A percentile compares a stretch with the other conserved stretches of the same genome.
These are phyloP conservation scores for Rehmannia glutinosa DNA, from an alignment of 257 asterid genomes.

Conservation along the genomic window DNA sequence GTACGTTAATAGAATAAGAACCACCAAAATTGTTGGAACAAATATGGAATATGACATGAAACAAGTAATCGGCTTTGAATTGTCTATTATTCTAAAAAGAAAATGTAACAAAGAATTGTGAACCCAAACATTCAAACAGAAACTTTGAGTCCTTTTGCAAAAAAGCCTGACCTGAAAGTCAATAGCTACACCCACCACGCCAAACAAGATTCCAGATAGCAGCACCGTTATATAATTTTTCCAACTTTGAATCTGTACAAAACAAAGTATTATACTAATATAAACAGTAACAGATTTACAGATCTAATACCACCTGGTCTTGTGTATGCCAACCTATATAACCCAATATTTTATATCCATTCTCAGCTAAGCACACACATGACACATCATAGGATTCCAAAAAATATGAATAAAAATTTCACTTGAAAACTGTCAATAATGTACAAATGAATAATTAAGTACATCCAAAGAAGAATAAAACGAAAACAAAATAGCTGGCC, in stretches of 20 bases:
- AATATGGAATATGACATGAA: no score
- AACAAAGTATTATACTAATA: neutral
- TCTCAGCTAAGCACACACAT: conserved; percentile 4
- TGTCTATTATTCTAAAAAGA: no score
- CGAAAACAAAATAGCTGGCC: conserved; percentile 24
- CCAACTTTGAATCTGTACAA: neutral
- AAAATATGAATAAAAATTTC: neutral
- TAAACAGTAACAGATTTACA: conserved; percentile 3
- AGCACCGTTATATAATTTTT: no score
- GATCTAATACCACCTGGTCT: conserved; percentile 39
- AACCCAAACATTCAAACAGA: no score
- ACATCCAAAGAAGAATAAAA: neutral
- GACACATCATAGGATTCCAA: conserved; percentile 18
- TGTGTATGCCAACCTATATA: conserved; percentile 2
- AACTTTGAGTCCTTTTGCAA: no score
- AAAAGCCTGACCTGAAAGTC: no score
- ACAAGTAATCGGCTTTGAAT: no score
- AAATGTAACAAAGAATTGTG: no score
- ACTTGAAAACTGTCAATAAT: conserved; percentile 22
- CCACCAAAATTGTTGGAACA: no score
- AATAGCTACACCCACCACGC: no score
- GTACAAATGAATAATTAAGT: conserved; percentile 28
- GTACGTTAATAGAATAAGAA: no score
- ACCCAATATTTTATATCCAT: neutral
- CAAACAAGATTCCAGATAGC: no score